Conservation (phyloP, 352 stramenopile genomes). For the Saprolegnia parasitica region DNA sequence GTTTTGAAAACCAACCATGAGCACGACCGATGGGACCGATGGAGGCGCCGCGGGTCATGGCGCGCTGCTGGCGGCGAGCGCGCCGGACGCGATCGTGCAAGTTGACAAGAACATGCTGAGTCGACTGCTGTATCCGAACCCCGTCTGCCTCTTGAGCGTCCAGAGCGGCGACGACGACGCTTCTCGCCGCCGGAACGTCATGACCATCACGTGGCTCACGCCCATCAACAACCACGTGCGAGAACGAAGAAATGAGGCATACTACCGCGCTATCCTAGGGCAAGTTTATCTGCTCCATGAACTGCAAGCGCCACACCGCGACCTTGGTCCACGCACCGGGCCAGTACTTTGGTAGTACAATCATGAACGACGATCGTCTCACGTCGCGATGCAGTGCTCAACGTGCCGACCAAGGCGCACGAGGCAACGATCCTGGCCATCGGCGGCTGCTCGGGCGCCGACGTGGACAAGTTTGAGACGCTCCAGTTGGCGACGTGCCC, state of each 20-base stretch:
- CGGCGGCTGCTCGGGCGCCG: slow-evolving; percentile 50
- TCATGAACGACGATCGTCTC: too few species aligned
- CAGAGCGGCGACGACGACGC: slow-evolving; percentile 34
- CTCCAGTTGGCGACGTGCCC: slow-evolving; percentile 45
- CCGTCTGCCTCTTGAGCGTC: slow-evolving; percentile 66
- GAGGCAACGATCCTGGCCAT: slow-evolving; percentile 75
- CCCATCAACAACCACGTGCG: slow-evolving; percentile 79
- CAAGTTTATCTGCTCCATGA: slow-evolving; percentile 79
- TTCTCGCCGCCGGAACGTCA: slow-evolving; percentile 39
- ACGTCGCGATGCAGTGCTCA: slow-evolving; percentile 45
- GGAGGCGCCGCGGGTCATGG: too few species aligned
- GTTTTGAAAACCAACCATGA: background rate
- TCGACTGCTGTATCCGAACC: slow-evolving; percentile 75
- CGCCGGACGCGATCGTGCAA: slow-evolving; percentile 29
- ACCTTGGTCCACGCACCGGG: slow-evolving; percentile 47
- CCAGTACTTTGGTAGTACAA: slow-evolving; percentile 65
- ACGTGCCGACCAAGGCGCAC: slow-evolving; percentile 63
- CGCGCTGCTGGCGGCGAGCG: background rate
- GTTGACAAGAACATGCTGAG: slow-evolving; percentile 73
- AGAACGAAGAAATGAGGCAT: background rate
- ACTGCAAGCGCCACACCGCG: slow-evolving; percentile 59
- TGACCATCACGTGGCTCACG: slow-evolving; percentile 86
- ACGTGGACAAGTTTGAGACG: slow-evolving; percentile 56
- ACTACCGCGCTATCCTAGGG: slow-evolving; percentile 33
- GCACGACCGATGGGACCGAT: background rate